Percentiles rank a stretch among this genome's conserved stretches.
Conservation (phyloP, 441 rosid species). For the Erodium moschatum region DNA sequence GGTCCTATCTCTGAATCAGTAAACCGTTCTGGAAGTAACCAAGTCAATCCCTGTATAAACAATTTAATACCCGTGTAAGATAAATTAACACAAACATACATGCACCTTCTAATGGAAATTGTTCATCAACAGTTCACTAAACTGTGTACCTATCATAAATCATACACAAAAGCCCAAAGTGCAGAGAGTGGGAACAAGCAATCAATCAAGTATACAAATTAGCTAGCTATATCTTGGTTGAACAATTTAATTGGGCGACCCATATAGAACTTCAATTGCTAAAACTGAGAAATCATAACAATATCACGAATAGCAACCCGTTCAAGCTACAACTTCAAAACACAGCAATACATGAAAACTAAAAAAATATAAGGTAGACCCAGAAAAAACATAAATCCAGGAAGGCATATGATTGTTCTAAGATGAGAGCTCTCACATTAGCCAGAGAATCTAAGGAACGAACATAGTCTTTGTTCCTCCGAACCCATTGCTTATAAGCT, state of each 20-base stretch:
- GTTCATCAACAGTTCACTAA: constrained; percentile 9
- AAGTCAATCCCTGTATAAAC: constrained; percentile 69
- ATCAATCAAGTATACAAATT: neutral
- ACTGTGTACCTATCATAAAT: constrained; percentile 2
- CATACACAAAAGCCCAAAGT: neutral
- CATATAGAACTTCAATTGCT: neutral
- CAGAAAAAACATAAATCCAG: neutral
- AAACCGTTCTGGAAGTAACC: constrained; percentile 94
- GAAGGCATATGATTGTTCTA: neutral
- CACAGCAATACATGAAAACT: neutral
- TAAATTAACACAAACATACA: constrained; percentile 10
- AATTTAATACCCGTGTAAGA: constrained; percentile 19
- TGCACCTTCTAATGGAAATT: neutral
- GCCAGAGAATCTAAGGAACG: constrained; percentile 88
- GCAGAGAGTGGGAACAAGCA: neutral
- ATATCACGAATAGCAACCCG: neutral
- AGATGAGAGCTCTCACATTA: constrained; percentile 43
- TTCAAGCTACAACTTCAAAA: neutral
- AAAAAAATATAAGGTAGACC: neutral
- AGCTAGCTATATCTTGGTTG: neutral
- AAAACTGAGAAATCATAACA: neutral
- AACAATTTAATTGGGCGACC: neutral
- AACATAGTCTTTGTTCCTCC: constrained; percentile 72
- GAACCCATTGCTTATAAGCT: constrained; percentile 81
- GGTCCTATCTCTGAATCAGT: constrained; percentile 89